Evolutionary conservation across 139 green algal species (phyloP).

Genomic region (Mesotaenium endlicherianum): DNA sequence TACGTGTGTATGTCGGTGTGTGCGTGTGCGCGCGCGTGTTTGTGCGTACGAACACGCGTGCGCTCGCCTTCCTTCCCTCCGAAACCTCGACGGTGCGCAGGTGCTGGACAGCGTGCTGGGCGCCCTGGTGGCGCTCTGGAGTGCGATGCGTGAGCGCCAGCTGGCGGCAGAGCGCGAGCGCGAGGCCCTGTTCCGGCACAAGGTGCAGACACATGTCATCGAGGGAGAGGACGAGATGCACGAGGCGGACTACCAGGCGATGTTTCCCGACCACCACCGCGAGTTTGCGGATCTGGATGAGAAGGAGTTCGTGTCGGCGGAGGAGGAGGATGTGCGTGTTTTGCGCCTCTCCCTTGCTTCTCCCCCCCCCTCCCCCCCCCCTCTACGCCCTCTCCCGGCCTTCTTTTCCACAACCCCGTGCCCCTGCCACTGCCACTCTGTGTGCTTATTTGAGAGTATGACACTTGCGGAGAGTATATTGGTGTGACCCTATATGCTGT

Average conservation of each 20-base stretch:
- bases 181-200: not conserved
- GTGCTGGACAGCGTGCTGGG: not conserved
- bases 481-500: too few relatives aligned
- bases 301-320: conserved; percentile 55
- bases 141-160: not conserved
- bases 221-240: not conserved
- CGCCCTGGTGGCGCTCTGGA: not conserved
- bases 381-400: not conserved
- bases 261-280: conserved; percentile 64
- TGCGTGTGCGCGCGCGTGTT: too few relatives aligned
- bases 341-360: not conserved
- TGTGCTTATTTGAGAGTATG: too few relatives aligned
- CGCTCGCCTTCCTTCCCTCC: too few relatives aligned
- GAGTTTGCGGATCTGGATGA: conserved; percentile 71
- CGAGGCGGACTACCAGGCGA: conserved; percentile 49
- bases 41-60: too few relatives aligned
- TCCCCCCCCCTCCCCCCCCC: not conserved
- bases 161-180: not conserved
- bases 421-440: too few relatives aligned
- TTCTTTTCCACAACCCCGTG: not conserved
- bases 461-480: too few relatives aligned
- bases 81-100: not conserved
- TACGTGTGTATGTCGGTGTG: too few relatives aligned
- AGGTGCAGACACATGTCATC: not conserved
- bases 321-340: conserved; percentile 61